Base-by-base conservation (phyloP, 106 monocot species). In the Dactylorhiza incarnata region DNA sequence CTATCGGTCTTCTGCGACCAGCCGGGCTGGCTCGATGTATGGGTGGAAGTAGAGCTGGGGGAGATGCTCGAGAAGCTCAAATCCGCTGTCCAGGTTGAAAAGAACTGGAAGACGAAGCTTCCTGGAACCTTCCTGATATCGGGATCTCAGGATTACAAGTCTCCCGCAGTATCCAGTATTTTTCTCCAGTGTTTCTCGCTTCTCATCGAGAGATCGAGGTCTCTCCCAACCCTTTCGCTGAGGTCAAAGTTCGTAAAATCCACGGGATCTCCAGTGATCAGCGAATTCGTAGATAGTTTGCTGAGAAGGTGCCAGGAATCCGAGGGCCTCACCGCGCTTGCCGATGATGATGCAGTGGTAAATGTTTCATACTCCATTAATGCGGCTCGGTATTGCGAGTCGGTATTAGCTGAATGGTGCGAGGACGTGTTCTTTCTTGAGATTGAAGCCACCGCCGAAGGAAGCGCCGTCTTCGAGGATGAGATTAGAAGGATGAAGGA, bases 351-450 rank as follows among this genome's bases (percentile, higher is more conserved):
- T 81, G 91, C 94, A n/a, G 24, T 94, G 23, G 63, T 81, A 16
- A 99, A 89, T 62, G 99, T 99, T 20, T 84, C 83, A 19, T 76
- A 72, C 48, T 85, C 83, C 15, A 90, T 99, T 44, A 99, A 99
- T 81, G 83, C 92, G 55, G 88, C 88, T 68, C 77, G 86, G 24
- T 85, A 85, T 29, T 82, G 78, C 73, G 91, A 92, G 6, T 89
- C 84, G 5, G 82, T 78, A 1, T 77, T 99, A 61, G 84, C 53
- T 19, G 94, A 99, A 81, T 99, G 99, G 99, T 90, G 74, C 46
- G 94, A 99, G 78, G 94, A 90, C 78, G 74, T 89, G 0, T 99
- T 94, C 75, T 99, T 99, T 65, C 84, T 99, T 12, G 94, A 94
- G 76, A 86, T 99, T 83, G 89, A 83, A 53, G 77, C 51, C 37